These are phyloP conservation scores for Mycena haematopus DNA, from an alignment of 768 basidiomycete genomes.

Conservation along the genomic window DNA sequence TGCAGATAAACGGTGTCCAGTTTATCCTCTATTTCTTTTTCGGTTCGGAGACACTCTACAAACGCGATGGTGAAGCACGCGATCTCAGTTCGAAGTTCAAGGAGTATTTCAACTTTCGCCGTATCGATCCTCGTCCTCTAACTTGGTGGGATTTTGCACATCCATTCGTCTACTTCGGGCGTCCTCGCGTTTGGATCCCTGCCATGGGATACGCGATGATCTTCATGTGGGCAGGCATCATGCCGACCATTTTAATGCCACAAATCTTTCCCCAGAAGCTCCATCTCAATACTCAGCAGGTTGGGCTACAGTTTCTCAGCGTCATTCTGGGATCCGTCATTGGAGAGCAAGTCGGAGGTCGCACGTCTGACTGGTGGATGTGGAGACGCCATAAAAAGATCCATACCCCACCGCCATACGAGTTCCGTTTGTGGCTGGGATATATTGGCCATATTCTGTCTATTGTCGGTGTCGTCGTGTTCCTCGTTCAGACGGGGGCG, in stretches of 20 bases:
- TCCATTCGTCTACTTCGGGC: background rate
- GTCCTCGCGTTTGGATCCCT: background rate
- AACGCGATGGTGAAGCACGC: background rate
- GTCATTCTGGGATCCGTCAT: background rate
- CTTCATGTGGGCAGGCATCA: background rate
- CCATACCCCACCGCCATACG: background rate
- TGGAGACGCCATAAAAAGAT: background rate
- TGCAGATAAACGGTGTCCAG: background rate
- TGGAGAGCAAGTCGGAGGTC: background rate
- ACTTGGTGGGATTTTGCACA: background rate
- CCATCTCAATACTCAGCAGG: background rate
- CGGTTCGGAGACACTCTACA: background rate
- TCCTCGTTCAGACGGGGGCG: background rate
- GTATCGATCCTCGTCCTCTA: background rate
- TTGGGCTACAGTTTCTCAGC: slow-evolving; percentile 1
- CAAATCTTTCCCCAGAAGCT: background rate
- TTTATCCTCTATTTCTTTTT: background rate
- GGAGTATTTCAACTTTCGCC: background rate
- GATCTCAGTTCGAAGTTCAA: background rate
- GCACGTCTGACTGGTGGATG: background rate
- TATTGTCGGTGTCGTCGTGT: background rate
- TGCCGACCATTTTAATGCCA: background rate
- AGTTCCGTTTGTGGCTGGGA: background rate
- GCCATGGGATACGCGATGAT: slow-evolving; percentile 1
- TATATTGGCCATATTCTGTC: background rate